A percentile compares a stretch with the other conserved stretches of the same genome.
Conservation (phyloP, 2,329 filamentous ascomycete genomes). For the Ophiosphaerella herpotricha region DNA sequence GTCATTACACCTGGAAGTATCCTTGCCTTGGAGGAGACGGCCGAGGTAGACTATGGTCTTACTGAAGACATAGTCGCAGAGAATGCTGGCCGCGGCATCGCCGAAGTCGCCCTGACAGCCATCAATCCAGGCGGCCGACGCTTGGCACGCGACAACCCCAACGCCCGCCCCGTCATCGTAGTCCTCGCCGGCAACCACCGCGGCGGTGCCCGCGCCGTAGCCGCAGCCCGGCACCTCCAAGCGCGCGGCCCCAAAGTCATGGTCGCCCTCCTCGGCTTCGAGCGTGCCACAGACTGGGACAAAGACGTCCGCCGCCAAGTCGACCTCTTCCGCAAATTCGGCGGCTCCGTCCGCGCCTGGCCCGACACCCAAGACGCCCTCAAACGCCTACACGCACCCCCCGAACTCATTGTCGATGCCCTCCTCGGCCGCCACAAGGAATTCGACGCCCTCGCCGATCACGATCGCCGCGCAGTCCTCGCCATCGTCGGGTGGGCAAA, state of each 20-base stretch:
- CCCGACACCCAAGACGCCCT: slow-evolving; percentile 59
- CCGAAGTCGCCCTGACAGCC: slow-evolving; percentile 76
- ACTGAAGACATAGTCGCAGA: slow-evolving; percentile 90
- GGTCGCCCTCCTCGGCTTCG: slow-evolving; percentile 81
- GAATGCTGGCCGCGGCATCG: slow-evolving; percentile 86
- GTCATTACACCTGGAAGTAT: slow-evolving; percentile 76
- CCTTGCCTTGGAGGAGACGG: slow-evolving; percentile 89
- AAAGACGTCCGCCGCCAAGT: slow-evolving; percentile 82
- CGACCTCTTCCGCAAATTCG: slow-evolving; percentile 81
- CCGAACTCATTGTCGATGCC: slow-evolving; percentile 86
- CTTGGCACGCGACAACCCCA: slow-evolving; percentile 54
- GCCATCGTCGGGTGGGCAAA: slow-evolving; percentile 95
- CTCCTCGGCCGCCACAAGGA: slow-evolving; percentile 83
- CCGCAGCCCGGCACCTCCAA: slow-evolving; percentile 82
- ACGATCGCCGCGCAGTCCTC: slow-evolving; percentile 82
- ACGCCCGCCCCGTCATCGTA: slow-evolving; percentile 64
- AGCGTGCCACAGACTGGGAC: slow-evolving; percentile 79
- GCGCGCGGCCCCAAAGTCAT: slow-evolving; percentile 82
- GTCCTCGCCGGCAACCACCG: slow-evolving; percentile 96
- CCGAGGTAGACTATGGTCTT: slow-evolving; percentile 82
- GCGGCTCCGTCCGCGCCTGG: slow-evolving; percentile 71
- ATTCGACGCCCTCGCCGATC: slow-evolving; percentile 84
- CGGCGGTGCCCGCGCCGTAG: slow-evolving; percentile 80
- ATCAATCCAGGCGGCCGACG: slow-evolving; percentile 64
- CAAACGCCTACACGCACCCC: slow-evolving; percentile 63